Conservation (phyloP, 345 rosid species). For the Aegle marmelos region DNA sequence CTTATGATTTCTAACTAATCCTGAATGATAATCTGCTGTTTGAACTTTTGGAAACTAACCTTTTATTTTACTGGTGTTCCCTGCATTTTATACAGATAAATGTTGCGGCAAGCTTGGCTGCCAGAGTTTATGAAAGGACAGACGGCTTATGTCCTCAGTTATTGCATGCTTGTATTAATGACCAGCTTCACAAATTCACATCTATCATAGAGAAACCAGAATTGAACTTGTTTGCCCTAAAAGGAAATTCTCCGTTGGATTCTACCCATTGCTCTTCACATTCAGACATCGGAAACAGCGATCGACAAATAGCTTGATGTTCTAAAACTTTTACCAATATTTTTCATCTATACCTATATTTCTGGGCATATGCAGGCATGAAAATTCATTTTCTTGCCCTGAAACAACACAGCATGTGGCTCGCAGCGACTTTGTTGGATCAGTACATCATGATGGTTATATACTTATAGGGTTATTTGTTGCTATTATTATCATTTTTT, state of each 20-base stretch:
- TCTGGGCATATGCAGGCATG: neutral
- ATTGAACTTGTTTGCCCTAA: neutral
- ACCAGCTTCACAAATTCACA: conserved; percentile 22
- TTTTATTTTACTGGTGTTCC: neutral
- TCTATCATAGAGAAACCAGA: conserved; percentile 14
- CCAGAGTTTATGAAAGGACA: conserved; percentile 24
- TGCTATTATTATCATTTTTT: neutral
- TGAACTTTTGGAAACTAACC: neutral
- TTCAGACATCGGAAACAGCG: neutral
- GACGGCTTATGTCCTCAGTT: conserved; percentile 23
- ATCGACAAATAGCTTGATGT: neutral
- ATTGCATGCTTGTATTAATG: conserved; percentile 20
- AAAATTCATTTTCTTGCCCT: neutral
- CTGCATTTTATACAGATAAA: conserved; percentile 24
- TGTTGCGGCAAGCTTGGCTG: conserved; percentile 22
- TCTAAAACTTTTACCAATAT: neutral
- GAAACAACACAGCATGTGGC: neutral
- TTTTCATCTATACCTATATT: neutral
- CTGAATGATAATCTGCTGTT: neutral
- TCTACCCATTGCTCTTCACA: neutral
- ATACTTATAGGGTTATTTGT: neutral
- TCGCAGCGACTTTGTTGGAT: neutral
- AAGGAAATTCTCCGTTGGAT: neutral
- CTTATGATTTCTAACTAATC: neutral
- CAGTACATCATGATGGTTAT: neutral